A percentile compares a stretch with the other conserved stretches of the same genome.
These are phyloP conservation scores for Colletotrichum neosansevieriae DNA, from an alignment of 2,329 filamentous ascomycete genomes.

Conservation along the genomic window DNA sequence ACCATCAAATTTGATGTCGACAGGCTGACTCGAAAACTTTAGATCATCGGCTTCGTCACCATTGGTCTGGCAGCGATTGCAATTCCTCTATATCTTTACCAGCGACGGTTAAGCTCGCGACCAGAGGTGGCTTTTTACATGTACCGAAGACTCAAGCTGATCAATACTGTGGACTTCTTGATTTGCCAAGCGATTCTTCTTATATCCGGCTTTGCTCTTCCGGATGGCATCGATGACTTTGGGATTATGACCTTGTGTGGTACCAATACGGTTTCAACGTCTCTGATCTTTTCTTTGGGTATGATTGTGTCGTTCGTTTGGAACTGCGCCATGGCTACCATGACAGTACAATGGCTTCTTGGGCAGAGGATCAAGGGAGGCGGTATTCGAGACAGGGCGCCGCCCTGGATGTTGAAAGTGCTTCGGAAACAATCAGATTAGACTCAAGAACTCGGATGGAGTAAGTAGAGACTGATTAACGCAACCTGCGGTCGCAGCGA, in stretches of 20 bases:
- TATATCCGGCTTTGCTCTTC: constrained; percentile 36
- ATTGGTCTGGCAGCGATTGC: constrained; percentile 19
- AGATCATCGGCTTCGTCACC: constrained; percentile 29
- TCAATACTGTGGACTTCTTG: constrained; percentile 31
- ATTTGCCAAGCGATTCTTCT: constrained; percentile 33
- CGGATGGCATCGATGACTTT: constrained; percentile 36
- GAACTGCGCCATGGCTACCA: constrained; percentile 38
- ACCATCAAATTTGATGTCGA: neutral
- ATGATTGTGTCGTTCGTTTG: constrained; percentile 36
- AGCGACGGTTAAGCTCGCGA: constrained; percentile 16
- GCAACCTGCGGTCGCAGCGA: too few species aligned
- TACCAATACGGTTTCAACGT: constrained; percentile 21
- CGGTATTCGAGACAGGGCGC: constrained; percentile 17
- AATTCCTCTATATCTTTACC: constrained; percentile 30
- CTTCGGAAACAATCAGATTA: constrained; percentile 6
- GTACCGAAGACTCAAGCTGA: constrained; percentile 29
- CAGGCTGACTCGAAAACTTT: neutral
- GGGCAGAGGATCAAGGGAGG: constrained; percentile 23
- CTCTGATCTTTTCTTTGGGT: constrained; percentile 32
- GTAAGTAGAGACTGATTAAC: too few species aligned
- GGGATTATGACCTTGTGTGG: constrained; percentile 32
- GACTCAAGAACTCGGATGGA: too few species aligned
- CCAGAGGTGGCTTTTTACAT: constrained; percentile 29
- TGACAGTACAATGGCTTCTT: constrained; percentile 37
- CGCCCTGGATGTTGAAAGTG: constrained; percentile 36